phyloP scores from a whole-genome alignment of 2,329 filamentous ascomycete genomes.

The Phialophora expanda region DNA sequence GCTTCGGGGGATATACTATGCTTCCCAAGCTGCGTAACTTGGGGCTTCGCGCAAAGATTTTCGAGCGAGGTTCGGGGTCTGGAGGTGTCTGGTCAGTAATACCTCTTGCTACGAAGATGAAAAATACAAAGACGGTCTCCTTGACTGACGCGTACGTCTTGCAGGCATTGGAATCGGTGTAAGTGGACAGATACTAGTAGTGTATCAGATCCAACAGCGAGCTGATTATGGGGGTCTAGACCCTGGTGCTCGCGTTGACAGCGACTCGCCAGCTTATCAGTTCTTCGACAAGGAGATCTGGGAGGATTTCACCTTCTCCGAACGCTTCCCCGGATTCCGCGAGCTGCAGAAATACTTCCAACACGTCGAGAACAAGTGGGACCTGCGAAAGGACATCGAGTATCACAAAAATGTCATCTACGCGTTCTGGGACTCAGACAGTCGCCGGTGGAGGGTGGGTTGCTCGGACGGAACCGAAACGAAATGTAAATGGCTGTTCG shows the following conservation, averaged over 20 bases:
- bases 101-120: background rate
- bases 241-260: conserved; percentile 61
- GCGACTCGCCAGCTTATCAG: conserved; percentile 59
- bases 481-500: conserved; percentile 48
- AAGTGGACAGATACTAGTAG: conserved; percentile 1
- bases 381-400: conserved; percentile 51
- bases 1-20: conserved; percentile 32
- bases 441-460: conserved; percentile 47
- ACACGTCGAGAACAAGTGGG: conserved; percentile 53
- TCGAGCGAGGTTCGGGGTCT: conserved; percentile 45
- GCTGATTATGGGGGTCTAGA: conserved; percentile 13
- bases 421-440: conserved; percentile 50
- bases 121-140: background rate
- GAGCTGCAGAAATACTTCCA: conserved; percentile 54
- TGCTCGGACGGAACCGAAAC: conserved; percentile 50
- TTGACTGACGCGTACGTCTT: conserved; percentile 14
- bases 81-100: conserved; percentile 51
- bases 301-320: conserved; percentile 54
- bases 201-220: too few species aligned
- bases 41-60: conserved; percentile 44
- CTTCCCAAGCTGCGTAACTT: conserved; percentile 43
- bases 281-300: conserved; percentile 57
- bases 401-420: conserved; percentile 45
- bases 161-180: conserved; percentile 58
- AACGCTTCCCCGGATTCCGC: conserved; percentile 46